A percentile compares a stretch with the other conserved stretches of the same genome.
Conservation (phyloP, 2,329 filamentous ascomycete species). For the Sarocladium kiliense region DNA sequence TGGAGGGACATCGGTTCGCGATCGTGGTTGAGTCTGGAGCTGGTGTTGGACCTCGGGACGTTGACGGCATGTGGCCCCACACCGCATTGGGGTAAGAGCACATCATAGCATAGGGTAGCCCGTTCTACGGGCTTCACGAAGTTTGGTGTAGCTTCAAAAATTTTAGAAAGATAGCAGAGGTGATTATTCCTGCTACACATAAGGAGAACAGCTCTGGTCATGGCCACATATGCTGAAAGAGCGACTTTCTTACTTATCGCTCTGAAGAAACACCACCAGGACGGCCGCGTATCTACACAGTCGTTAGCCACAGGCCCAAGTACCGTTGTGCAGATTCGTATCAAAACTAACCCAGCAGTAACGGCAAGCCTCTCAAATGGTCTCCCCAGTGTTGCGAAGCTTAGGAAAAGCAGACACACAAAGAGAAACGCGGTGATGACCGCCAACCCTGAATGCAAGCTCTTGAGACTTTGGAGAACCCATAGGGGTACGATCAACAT, state of each 20-base stretch:
- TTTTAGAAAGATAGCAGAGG: too few species aligned
- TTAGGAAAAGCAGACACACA: not conserved
- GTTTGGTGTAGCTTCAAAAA: too few species aligned
- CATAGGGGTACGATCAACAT: not conserved
- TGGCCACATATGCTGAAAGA: too few species aligned
- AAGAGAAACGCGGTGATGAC: not conserved
- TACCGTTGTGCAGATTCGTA: not conserved
- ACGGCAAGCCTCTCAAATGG: not conserved
- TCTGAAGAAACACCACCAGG: not conserved
- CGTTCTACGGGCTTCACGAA: not conserved
- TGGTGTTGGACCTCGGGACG: conserved; percentile 7
- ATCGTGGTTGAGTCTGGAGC: not conserved
- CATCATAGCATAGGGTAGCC: not conserved
- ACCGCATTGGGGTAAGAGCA: not conserved
- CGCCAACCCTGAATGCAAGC: not conserved
- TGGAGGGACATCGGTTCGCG: not conserved
- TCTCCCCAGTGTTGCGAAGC: not conserved
- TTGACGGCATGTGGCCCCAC: conserved; percentile 2
- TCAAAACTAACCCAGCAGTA: not conserved
- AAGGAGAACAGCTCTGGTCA: too few species aligned
- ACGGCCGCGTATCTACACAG: not conserved
- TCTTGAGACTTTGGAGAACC: not conserved
- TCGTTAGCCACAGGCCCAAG: not conserved
- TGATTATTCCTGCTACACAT: too few species aligned
- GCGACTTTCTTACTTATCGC: too few species aligned